Evolutionary conservation across 164 flowering plant species (phyloP), one percentile per base, ranked within the genome.

Genomic region (Magnolia kwangsiensis): DNA sequence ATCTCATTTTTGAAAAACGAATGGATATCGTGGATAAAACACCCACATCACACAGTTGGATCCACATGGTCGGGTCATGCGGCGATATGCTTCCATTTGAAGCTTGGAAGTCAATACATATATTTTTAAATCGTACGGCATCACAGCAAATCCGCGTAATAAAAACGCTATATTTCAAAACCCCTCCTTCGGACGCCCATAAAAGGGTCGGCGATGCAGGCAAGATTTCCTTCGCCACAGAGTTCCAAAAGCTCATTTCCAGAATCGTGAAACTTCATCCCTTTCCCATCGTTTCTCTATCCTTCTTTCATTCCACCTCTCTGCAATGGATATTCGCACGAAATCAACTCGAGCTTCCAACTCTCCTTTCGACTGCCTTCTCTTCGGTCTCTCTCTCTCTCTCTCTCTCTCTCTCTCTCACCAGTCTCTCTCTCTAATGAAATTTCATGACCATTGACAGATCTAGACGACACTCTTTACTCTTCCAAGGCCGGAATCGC

Each of bases 381-480:
- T 89, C 64, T 89, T 90, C 73, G 95, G 95, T 90, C 10, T 5
- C 8, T 64, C 1, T 73, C 20, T 7, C 10, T 71, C 49, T 13
- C 29, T 86, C 90, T 77, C 84, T 90, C 10, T 5, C 8, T 64
- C 1, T 73, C 20, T 7, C 10, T 71, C 49, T 13, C 88, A 64
- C 88, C 73, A 91, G 92, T 90, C 10, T 5, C 8, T 64, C 1
- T 73, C 16, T 7, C 10, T 71, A 37, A 37, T 37, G 45, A 37
- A 55, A 55, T 55, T 55, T 16, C 61, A 55, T 55, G 61, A 55
- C 8, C 18, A n/a, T 16, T 74, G 50, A 72, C 88, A 95, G 98
- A 95, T 87, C 87, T 95, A 83, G 98, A 95, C 77, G 98, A 93
- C 72, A 95, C 98, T 70, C 37, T 95, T 77, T 95, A 93, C 75